phyloP scores from a whole-genome alignment of 2,329 filamentous ascomycete genomes.

The Stylonectria norvegica region DNA sequence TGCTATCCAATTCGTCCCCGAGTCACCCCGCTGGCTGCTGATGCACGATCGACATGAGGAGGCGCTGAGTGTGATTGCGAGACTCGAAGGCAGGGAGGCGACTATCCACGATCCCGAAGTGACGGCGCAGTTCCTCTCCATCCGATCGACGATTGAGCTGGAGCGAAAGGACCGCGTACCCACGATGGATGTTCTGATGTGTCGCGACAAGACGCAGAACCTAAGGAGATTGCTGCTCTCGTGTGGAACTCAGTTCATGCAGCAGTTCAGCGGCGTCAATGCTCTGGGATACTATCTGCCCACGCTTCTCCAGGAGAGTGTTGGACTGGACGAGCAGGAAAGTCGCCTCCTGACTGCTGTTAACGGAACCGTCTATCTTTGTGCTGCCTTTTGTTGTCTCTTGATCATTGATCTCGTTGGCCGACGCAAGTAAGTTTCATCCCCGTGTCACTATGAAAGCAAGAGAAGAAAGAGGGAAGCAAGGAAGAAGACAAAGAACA shows the following conservation, averaged over 20 bases:
- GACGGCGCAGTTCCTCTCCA: constrained; percentile 34
- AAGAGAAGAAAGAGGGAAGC: not conserved
- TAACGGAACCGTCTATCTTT: constrained; percentile 40
- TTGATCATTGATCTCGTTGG: constrained; percentile 40
- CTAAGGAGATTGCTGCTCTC: constrained; percentile 35
- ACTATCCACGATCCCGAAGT: constrained; percentile 28
- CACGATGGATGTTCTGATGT: constrained; percentile 32
- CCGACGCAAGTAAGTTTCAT: constrained; percentile 32
- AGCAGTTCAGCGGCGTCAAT: constrained; percentile 45
- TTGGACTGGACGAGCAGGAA: constrained; percentile 50
- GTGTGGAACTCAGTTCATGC: constrained; percentile 47
- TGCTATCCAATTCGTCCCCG: constrained; percentile 28
- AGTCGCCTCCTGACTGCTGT: constrained; percentile 54
- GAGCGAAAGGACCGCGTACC: constrained; percentile 34
- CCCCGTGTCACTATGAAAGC: no score
- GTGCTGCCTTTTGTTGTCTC: constrained; percentile 35
- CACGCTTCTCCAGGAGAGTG: constrained; percentile 52
- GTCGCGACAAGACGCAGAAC: constrained; percentile 36
- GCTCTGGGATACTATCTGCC: constrained; percentile 47
- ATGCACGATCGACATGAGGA: constrained; percentile 53
- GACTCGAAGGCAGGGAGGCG: constrained; percentile 54
- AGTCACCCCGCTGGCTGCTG: constrained; percentile 52
- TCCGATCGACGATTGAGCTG: constrained; percentile 33
- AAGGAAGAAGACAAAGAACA: not conserved
- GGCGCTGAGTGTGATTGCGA: constrained; percentile 53